Evolutionary conservation across 345 rosid genomes (phyloP).

Genomic region (Populus davidiana): DNA sequence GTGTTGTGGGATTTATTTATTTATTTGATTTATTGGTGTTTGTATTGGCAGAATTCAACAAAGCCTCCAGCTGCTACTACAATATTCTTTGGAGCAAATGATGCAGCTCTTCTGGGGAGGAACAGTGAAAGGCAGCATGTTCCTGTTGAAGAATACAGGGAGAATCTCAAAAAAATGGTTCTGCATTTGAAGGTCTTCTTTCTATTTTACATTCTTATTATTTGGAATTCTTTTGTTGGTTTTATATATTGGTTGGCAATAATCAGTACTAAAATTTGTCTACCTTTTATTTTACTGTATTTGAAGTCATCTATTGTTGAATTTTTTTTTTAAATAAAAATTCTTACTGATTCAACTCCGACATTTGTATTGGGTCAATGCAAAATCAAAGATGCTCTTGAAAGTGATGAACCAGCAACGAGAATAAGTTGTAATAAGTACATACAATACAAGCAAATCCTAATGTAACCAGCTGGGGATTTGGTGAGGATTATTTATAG

Average conservation of each 20-base stretch:
- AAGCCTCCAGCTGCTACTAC: conserved; percentile 70
- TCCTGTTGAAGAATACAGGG: conserved; percentile 68
- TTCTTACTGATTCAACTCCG: no score
- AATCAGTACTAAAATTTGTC: neutral
- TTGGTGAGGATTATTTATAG: no score
- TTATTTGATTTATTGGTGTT: neutral
- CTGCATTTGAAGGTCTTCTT: conserved; percentile 69
- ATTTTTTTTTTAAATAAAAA: no score
- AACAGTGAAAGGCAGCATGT: conserved; percentile 70
- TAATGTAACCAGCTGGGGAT: no score
- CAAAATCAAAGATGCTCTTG: no score
- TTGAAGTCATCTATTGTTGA: no score
- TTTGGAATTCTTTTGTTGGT: neutral
- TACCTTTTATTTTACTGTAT: neutral
- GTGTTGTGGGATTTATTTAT: neutral
- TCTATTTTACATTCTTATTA: neutral
- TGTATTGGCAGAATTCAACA: conserved; percentile 38
- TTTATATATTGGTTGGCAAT: neutral
- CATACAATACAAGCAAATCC: no score
- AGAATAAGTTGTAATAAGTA: no score
- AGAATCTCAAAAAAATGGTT: conserved; percentile 65
- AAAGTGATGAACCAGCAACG: no score
- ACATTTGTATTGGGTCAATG: no score
- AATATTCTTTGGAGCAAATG: conserved; percentile 90
- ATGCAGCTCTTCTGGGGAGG: conserved; percentile 82